Percentiles rank a stretch among this genome's conserved stretches.
Conservation (phyloP, 2,329 filamentous ascomycete species). For the Akanthomyces uredinophilus region DNA sequence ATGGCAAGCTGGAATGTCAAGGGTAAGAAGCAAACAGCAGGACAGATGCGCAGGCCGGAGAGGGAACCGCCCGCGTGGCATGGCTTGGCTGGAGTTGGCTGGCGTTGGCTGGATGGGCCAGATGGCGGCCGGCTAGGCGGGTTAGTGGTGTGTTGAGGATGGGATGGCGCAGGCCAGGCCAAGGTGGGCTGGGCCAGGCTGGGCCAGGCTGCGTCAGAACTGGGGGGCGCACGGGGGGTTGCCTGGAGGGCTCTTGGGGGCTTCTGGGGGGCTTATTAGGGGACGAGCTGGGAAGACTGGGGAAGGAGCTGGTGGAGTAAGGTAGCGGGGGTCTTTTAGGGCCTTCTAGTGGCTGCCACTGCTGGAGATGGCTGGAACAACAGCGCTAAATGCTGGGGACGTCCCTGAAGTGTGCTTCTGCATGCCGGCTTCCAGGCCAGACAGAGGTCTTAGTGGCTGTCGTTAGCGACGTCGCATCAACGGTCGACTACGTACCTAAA, state of each 20-base stretch:
- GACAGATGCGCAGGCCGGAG: not conserved
- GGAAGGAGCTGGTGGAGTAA: not conserved
- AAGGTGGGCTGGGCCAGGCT: not conserved
- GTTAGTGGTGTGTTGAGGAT: not conserved
- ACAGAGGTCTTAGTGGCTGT: not conserved
- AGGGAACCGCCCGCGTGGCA: constrained; percentile 12
- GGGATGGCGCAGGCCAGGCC: not conserved
- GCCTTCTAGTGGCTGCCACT: not conserved
- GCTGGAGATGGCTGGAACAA: not conserved
- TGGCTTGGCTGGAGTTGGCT: constrained; percentile 12
- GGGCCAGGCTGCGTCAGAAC: not conserved
- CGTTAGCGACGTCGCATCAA: not conserved
- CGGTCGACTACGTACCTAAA: not conserved
- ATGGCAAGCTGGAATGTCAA: not conserved
- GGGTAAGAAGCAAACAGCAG: not conserved
- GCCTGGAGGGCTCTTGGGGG: not conserved
- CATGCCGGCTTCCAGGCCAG: not conserved
- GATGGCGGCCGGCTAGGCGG: not conserved
- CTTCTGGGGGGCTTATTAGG: too few relatives aligned
- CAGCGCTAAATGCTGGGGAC: not conserved
- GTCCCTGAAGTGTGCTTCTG: not conserved
- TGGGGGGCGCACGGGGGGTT: not conserved
- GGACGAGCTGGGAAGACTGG: not conserved
- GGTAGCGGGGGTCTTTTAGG: not conserved
- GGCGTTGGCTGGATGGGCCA: constrained; percentile 1